Conservation (phyloP, 1,284 basidiomycete species). For the Ustilago tritici region DNA sequence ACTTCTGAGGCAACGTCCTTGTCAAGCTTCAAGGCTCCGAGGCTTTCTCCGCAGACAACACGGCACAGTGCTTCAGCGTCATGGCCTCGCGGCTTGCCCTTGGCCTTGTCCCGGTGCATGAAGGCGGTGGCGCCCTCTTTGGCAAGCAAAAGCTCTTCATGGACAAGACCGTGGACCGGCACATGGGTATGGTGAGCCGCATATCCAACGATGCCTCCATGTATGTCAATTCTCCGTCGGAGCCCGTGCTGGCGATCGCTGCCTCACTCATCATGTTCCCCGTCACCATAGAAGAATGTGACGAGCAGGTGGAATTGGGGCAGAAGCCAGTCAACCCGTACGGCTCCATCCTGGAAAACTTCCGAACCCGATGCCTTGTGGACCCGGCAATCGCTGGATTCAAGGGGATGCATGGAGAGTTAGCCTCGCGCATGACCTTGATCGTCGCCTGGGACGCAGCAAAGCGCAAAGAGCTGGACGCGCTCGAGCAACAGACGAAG, state of each 20-base stretch:
- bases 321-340: neutral
- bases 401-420: constrained; percentile 19
- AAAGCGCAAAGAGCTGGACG: neutral
- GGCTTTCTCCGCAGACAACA: neutral
- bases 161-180: constrained; percentile 3
- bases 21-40: neutral
- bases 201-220: neutral
- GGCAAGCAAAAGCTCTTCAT: neutral
- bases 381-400: neutral
- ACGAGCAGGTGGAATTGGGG: neutral
- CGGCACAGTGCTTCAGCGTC: constrained; percentile 5
- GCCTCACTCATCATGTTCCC: constrained; percentile 20
- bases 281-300: neutral
- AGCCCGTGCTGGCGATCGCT: constrained; percentile 18
- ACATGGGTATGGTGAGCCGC: constrained; percentile 14
- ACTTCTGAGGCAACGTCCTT: constrained; percentile 10
- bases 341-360: constrained; percentile 4
- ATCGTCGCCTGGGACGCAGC: constrained; percentile 24
- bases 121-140: neutral
- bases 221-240: constrained; percentile 2
- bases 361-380: neutral
- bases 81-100: constrained; percentile 15
- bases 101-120: neutral
- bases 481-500: neutral
- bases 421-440: constrained; percentile 11